Evolutionary conservation across 2,329 filamentous ascomycete genomes (phyloP), one percentile per base, ranked within the genome.

Genomic region (Elsinoe arachidis): DNA sequence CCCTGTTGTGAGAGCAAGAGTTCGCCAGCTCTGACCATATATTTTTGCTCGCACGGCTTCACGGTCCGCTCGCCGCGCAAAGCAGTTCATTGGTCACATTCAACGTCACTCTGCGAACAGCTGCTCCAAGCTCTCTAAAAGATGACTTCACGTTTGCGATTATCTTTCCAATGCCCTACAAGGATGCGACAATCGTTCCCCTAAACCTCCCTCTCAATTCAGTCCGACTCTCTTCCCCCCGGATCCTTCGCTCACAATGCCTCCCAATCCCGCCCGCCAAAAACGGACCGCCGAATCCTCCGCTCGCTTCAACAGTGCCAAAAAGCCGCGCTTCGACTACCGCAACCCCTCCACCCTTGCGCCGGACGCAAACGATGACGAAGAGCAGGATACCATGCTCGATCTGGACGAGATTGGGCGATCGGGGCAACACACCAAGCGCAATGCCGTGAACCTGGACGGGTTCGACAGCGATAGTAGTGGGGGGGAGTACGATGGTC

Each of bases 381-480:
- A 53, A 15, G 84, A 88, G 44, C 87, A 87, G 62, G 83, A 90
- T 64, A 82, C 83, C 0, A 81, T 92, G 26, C 81, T 99, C 7
- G 89, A 95, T 53, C 90, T 91, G 19, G 93, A 97, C 68, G 91
- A 96, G 38, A 96, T 97, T 62, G 90, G 91, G 14, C 80, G 80
- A 55, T 79, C 83, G 15, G 82, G 82, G 1, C 80, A 82, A 33
- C 81, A 84, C 39, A 88, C 90, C 0, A 96, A 96, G 71, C 88
- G 93, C 61, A 92, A 92, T 63, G 93, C 92, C 0, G 88, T 99
- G 57, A 96, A 97, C 67, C 84, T 99, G 39, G 93, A 97, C 67
- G 93, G 93, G 53, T 99, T 97, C 74, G 92, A 97, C 64, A 93
- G 87, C 9, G 93, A 99, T 72, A 84, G 80, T 58, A 95, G 92